Evolutionary conservation across 805 yeast species (phyloP).

Genomic region (Komagataella populi): DNA sequence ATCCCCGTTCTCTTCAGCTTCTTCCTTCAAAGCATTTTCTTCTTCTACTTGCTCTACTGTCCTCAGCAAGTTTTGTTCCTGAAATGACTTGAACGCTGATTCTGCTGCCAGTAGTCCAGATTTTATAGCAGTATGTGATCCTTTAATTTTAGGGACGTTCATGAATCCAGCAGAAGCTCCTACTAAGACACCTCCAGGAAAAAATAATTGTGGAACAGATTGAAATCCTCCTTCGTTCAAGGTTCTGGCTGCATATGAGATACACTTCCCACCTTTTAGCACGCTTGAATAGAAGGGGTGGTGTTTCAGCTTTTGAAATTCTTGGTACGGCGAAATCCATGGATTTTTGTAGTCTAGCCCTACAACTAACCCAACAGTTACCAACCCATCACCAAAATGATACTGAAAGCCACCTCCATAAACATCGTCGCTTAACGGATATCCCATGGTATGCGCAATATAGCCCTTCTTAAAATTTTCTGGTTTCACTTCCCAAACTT

Average conservation of each 20-base stretch:
- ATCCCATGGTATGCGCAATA: constrained; percentile 83
- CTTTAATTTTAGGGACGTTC: constrained; percentile 96
- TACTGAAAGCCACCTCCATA: constrained; percentile 98
- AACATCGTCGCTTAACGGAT: constrained; percentile 56
- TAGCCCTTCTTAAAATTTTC: constrained; percentile 70
- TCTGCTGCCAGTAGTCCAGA: constrained; percentile 95
- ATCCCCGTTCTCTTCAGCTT: constrained; percentile 23
- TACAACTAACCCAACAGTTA: constrained; percentile 84
- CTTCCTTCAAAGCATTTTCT: constrained; percentile 12
- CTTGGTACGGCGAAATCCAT: constrained; percentile 89
- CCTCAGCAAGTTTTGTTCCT: constrained; percentile 27
- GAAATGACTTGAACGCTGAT: constrained; percentile 36
- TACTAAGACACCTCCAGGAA: constrained; percentile 93
- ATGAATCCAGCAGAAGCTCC: constrained; percentile 96
- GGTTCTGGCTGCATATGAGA: constrained; percentile 92
- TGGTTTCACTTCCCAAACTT: constrained; percentile 90
- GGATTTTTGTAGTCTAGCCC: constrained; percentile 95
- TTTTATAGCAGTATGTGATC: constrained; percentile 96
- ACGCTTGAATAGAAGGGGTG: constrained; percentile 74
- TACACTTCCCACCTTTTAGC: constrained; percentile 80
- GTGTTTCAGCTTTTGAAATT: constrained; percentile 86
- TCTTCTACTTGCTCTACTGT: constrained; percentile 25
- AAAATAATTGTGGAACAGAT: constrained; percentile 76
- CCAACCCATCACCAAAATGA: constrained; percentile 90
- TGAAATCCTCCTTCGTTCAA: constrained; percentile 95